Conservation (phyloP, 2,329 filamentous ascomycete genomes). For the Claviceps purpurea region DNA sequence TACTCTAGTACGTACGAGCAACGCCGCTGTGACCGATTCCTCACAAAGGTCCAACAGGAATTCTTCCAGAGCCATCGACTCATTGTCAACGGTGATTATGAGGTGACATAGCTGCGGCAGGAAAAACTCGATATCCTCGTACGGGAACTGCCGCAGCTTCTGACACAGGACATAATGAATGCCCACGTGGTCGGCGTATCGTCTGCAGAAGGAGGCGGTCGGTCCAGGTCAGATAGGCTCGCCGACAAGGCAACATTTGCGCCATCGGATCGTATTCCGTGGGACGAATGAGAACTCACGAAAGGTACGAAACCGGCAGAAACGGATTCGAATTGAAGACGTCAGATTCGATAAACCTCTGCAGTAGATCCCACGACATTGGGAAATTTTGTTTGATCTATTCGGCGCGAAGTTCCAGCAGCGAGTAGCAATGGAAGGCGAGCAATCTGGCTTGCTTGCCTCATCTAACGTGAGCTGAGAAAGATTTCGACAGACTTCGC, state of each 20-base stretch:
- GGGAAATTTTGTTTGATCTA: constrained; percentile 10
- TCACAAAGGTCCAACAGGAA: constrained; percentile 77
- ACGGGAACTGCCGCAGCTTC: constrained; percentile 78
- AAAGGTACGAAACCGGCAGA: constrained; percentile 76
- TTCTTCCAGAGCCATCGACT: constrained; percentile 83
- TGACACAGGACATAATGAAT: constrained; percentile 83
- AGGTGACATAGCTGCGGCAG: constrained; percentile 78
- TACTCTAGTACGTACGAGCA: constrained; percentile 47
- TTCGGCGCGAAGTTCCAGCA: neutral
- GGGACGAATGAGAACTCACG: constrained; percentile 43
- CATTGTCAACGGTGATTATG: constrained; percentile 77
- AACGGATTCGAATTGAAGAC: constrained; percentile 88
- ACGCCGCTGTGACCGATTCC: constrained; percentile 71
- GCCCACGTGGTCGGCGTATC: constrained; percentile 79
- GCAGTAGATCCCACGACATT: constrained; percentile 78
- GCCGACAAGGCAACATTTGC: neutral
- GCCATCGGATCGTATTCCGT: neutral
- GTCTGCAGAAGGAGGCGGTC: constrained; percentile 33
- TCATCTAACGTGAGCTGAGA: constrained; percentile 11
- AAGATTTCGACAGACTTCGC: constrained; percentile 9
- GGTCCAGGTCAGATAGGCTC: neutral
- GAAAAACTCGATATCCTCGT: constrained; percentile 89
- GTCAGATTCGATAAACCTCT: constrained; percentile 85
- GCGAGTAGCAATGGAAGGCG: constrained; percentile 5
- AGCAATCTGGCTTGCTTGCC: constrained; percentile 5